Conservation (phyloP, 208 protist species). For the Angomonas ambiguus region DNA sequence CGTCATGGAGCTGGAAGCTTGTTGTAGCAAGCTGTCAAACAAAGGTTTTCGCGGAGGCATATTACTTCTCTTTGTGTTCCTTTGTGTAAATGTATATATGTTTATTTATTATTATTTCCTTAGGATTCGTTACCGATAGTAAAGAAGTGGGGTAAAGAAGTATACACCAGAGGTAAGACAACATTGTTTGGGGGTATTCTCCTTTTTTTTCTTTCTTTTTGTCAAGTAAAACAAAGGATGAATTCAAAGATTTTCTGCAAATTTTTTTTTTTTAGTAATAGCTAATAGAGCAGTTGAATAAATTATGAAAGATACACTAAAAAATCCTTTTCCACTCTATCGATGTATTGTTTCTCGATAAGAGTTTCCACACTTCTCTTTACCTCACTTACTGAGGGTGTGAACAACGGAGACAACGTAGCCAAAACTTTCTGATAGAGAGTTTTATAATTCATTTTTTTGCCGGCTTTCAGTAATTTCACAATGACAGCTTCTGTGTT, state of each 20-base stretch:
- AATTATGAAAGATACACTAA: slow-evolving; percentile 10
- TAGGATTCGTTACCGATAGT: neutral
- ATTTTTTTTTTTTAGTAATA: slow-evolving; percentile 4
- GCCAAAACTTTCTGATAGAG: slow-evolving; percentile 38
- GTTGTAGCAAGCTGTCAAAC: slow-evolving; percentile 48
- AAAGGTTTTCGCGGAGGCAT: slow-evolving; percentile 43
- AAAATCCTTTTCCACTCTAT: slow-evolving; percentile 21
- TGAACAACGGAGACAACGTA: slow-evolving; percentile 24
- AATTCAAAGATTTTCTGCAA: neutral
- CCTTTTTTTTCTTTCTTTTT: neutral
- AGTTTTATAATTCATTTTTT: slow-evolving; percentile 38
- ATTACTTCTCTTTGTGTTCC: slow-evolving; percentile 4
- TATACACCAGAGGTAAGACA: no score
- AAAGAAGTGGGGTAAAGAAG: no score
- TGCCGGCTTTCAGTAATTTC: slow-evolving; percentile 57
- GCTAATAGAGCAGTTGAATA: neutral
- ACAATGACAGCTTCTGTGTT: slow-evolving; percentile 65
- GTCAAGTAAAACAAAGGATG: neutral
- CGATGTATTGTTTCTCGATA: slow-evolving; percentile 66
- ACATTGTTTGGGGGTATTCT: no score
- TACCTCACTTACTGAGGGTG: slow-evolving; percentile 40
- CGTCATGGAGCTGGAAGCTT: slow-evolving; percentile 33
- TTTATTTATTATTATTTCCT: neutral
- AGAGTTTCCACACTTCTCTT: slow-evolving; percentile 55
- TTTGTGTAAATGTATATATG: neutral